These are phyloP conservation scores for Trichosanthes truncata DNA, from an alignment of 306 rosid species.

Conservation along the genomic window DNA sequence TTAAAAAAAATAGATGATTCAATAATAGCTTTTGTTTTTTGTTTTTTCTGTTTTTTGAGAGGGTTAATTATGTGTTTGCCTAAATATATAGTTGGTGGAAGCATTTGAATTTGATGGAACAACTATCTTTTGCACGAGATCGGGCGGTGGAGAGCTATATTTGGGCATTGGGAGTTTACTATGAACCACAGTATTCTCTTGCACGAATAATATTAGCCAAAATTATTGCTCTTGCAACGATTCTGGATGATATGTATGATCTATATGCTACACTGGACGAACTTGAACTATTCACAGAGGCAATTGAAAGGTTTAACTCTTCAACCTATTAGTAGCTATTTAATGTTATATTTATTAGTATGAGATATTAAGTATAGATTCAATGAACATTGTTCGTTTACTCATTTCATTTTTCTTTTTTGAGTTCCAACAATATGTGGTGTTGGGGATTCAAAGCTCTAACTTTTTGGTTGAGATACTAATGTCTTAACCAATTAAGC, in stretches of 20 bases:
- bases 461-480: too few species aligned
- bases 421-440: too few species aligned
- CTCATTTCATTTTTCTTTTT: too few species aligned
- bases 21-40: too few species aligned
- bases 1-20: too few species aligned
- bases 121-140: constrained; percentile 26
- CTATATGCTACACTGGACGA: neutral
- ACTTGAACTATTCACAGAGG: neutral
- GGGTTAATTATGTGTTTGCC: neutral
- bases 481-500: too few species aligned
- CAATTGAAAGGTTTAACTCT: neutral
- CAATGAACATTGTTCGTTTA: too few species aligned
- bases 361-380: too few species aligned
- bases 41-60: too few species aligned
- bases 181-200: constrained; percentile 19
- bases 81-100: constrained; percentile 29
- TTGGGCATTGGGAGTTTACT: constrained; percentile 25
- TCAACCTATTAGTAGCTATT: neutral
- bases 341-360: too few species aligned
- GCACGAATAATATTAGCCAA: neutral
- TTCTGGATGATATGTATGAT: neutral
- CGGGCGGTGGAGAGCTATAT: constrained; percentile 37
- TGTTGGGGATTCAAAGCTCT: too few species aligned
- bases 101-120: constrained; percentile 8
- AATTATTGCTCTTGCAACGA: neutral